phyloP scores from a whole-genome alignment of 768 basidiomycete species.

The Terana coerulea region DNA sequence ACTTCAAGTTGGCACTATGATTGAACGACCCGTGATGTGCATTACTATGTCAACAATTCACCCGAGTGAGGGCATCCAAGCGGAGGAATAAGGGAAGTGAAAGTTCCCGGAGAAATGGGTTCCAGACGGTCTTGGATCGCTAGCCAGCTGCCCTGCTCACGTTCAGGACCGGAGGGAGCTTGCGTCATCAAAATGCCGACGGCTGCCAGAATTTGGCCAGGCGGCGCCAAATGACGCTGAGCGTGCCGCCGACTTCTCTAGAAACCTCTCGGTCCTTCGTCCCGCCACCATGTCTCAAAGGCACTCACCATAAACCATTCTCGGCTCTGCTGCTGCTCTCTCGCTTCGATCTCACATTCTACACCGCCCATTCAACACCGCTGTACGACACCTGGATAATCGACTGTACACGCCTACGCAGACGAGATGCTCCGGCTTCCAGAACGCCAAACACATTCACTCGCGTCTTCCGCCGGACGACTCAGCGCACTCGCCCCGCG shows the following conservation, averaged over 20 bases:
- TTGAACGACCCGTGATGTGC: no score
- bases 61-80: no score
- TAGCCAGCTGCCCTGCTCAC: no score
- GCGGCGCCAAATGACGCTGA: neutral
- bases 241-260: neutral
- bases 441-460: neutral
- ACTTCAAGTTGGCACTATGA: no score
- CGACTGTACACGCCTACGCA: neutral
- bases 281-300: neutral
- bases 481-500: neutral
- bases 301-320: no score
- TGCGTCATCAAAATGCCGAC: neutral
- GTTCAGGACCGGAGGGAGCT: no score
- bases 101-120: no score
- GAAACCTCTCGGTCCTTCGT: slow-evolving; percentile 2
- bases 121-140: no score
- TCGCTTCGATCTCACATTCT: neutral
- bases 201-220: neutral
- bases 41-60: no score
- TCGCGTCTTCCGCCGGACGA: neutral
- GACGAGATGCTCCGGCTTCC: neutral
- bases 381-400: no score
- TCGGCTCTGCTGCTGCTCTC: neutral
- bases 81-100: no score
- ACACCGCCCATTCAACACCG: neutral